These are phyloP conservation scores for Musa troglodytarum DNA, from an alignment of 176 grass and related monocot genomes.

Conservation along the genomic window DNA sequence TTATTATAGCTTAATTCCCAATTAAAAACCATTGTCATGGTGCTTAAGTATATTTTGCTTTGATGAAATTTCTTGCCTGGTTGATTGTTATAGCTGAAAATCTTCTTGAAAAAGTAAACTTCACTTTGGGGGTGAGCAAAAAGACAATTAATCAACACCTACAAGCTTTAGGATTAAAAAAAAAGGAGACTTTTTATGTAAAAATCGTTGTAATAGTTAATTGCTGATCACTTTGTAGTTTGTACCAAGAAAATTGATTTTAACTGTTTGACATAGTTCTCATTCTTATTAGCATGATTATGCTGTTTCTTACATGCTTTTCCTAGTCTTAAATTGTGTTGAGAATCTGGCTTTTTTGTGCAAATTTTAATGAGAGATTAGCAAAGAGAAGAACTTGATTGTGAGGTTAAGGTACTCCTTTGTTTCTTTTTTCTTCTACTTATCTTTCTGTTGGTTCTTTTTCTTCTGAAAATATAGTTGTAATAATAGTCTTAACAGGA, in stretches of 20 bases:
- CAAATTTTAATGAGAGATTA: neutral
- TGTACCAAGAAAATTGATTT: too few relatives aligned
- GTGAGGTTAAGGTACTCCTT: neutral
- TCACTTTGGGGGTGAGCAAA: too few relatives aligned
- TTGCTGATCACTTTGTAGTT: too few relatives aligned
- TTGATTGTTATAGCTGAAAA: too few relatives aligned
- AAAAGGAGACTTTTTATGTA: too few relatives aligned
- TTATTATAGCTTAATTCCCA: too few relatives aligned
- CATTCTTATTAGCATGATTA: neutral
- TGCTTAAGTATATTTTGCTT: neutral
- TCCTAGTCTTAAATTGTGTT: neutral
- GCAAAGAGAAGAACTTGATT: neutral
- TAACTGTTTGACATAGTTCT: neutral
- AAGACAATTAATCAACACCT: too few relatives aligned
- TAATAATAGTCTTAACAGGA: conserved; percentile 32
- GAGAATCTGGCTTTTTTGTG: neutral
- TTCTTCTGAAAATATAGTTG: conserved; percentile 6
- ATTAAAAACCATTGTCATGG: neutral
- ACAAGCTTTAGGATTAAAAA: too few relatives aligned
- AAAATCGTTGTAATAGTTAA: too few relatives aligned
- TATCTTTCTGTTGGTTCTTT: neutral
- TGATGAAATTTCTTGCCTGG: neutral
- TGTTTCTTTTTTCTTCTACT: neutral
- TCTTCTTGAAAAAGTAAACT: too few relatives aligned
- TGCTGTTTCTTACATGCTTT: neutral